Evolutionary conservation across 2,329 filamentous ascomycete genomes (phyloP), one percentile per base, ranked within the genome.

Genomic region (Amylocarpus encephaloides): DNA sequence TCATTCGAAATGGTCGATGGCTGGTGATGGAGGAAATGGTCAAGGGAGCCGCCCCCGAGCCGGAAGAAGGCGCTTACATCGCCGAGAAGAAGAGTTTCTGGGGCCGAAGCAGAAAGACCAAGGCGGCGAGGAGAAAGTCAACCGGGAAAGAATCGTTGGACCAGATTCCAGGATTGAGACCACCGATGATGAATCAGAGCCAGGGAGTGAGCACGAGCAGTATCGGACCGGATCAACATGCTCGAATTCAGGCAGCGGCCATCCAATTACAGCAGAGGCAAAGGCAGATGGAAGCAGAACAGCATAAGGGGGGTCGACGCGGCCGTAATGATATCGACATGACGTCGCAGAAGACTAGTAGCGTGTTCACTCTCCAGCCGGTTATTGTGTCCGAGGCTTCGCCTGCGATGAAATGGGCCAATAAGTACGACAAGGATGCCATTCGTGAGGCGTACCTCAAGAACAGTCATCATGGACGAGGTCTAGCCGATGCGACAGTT

Each of bases 61-160:
- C 88, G 1, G 83, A 87, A 46, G 84, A 85, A 44, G 89, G 87
- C 43, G 90, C 90, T 1, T 95, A 95, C 61, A 88, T 97, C 61
- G 90, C 88, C 0, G 90, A 95, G 67, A 97, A 97, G 78, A 96
- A 96, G 72, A 81, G 88, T 36, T 88, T 93, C 60, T 95, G 96
- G 68, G 88, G 88, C 65, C 95, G 86, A 71, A 91, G 88, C 11
- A 83, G 77, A 58, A 82, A 85, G 36, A 81, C 80, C 60, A 83
- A 77, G 68, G 73, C 80, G 7, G 77, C 77, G 40, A 82, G 90
- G 55, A 79, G 85, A 63, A 88, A 86, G 67, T 88, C 86, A 2
- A 79, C 78, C 1, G 76, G 77, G 16, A 88, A 86, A 64, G 76
- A 82, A 42, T 70, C 72, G 1, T 65, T 73, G n/a, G 73, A 75